A percentile compares a stretch with the other conserved stretches of the same genome.
Evolutionary conservation across 257 asterid species (phyloP).

Genomic region (Nicotiana paniculata): DNA sequence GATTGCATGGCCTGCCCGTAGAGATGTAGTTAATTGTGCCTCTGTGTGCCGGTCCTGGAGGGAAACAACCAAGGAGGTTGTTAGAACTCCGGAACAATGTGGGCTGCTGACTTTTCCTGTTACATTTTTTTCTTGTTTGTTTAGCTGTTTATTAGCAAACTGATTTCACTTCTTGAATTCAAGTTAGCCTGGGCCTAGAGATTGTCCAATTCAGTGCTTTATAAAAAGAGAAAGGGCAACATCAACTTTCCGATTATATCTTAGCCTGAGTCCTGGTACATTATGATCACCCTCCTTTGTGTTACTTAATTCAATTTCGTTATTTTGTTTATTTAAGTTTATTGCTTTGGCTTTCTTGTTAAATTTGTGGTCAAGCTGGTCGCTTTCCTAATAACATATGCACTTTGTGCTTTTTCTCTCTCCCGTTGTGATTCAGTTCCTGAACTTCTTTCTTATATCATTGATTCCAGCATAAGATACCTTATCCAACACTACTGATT

Average conservation of each 20-base stretch:
- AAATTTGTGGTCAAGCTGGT: not conserved
- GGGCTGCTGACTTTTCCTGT: constrained; percentile 66
- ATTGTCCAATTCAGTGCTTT: constrained; percentile 63
- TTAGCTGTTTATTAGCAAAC: not conserved
- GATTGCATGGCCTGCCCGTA: constrained; percentile 53
- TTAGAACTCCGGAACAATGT: constrained; percentile 58
- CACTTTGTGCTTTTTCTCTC: not conserved
- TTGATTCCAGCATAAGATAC: not conserved
- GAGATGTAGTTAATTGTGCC: constrained; percentile 52
- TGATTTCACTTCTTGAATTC: not conserved
- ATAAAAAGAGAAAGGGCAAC: constrained; percentile 67
- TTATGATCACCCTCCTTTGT: not conserved
- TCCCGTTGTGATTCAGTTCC: not conserved
- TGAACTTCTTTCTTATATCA: not conserved
- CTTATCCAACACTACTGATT: not conserved
- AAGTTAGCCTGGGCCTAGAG: constrained; percentile 66
- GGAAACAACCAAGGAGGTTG: constrained; percentile 38
- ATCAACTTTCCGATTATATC: constrained; percentile 50
- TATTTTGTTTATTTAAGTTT: no score
- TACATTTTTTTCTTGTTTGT: not conserved
- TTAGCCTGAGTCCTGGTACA: constrained; percentile 70
- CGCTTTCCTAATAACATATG: not conserved
- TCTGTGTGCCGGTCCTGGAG: constrained; percentile 54
- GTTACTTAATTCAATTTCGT: no score
- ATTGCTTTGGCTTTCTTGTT: not conserved